Base-by-base conservation (phyloP, 768 basidiomycete species). In the Phylloporus rhodoxanthus region DNA sequence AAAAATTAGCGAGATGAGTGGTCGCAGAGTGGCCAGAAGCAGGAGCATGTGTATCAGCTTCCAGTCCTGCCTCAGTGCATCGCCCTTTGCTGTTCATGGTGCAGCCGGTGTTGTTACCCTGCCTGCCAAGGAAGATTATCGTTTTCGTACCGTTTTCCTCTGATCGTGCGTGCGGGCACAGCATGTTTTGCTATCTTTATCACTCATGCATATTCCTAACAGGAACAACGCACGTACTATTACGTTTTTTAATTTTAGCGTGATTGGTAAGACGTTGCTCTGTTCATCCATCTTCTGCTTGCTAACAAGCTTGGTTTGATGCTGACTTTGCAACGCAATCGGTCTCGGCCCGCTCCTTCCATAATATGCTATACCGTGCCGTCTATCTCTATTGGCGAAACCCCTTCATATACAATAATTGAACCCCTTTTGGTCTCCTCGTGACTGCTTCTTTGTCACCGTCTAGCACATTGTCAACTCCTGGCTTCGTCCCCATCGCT, bases 11-110 rank as follows among this genome's bases (percentile, higher is more conserved):
- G 63, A 65, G 47, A 63, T 58, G 55, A 52, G 60, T 56, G 60
- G 56, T 28, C 52, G 45, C 61, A 58, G 54, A 65, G 63, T 61
- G 63, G 63, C 33, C 49, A 59, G 61, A 64, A 63, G 59, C 61
- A 51, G 4, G 21, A 33, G 49, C 59, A 57, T 58, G 61, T 45
- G 54, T 17, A 57, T 55, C 56, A 47, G 43, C 60, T 57, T 63
- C 63, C 37, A 43, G 63, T 60, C 56, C 56, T 57, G 61, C 56
- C 53, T 52, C 47, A 49, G 20, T 6, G 54, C 62, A 64, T 58
- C n/a, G 60, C 60, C 51, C 43, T 57, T 52, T 59, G 48, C 17
- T 53, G 47, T 37, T 46, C 28, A 39, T 37, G 51, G 55, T 50
- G 45, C 53, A 41, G 30, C 50, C 30, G 33, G 20, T 44, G 30